Evolutionary conservation across 164 flowering plant genomes (phyloP), one percentile per base, ranked within the genome.

Genomic region (Chloranthus sessilifolius): DNA sequence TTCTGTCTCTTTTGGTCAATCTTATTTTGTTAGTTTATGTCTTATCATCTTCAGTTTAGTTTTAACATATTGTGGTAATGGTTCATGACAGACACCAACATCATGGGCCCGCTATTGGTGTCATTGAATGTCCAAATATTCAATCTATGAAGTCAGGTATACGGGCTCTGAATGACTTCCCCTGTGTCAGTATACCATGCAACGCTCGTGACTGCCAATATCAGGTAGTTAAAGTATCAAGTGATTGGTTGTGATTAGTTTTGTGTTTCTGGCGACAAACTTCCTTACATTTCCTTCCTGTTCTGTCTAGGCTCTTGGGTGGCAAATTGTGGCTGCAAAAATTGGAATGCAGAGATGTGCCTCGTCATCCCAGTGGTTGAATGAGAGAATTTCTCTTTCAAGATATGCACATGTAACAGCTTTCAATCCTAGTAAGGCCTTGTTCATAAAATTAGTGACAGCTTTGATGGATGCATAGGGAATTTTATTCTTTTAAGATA

Each of bases 371-470:
- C 95, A 78, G 62, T 92, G 99, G 99, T 67, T 92, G 69, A 71
- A 74, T 53, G 95, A 86, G 69, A 78, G 95, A 58, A 79, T 88
- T 38, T 60, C 92, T 62, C 92, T 86, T 51, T 74, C 97, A 38
- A 79, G 85, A 84, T 92, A 92, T 76, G 89, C 99, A 23, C 99
- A 92, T 82, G 97, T 88, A 82, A 65, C 35, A 34, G n/a, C n/a
- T 14, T 14, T 27, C 25, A 24, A 58, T 33, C 44, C 44, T 47
- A 27, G 25, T 22, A 15, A n/a, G 14, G 36, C 31, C 14, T 60
- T 29, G 8, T 16, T n/a, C 31, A 39, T 48, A 19, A 9, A 42
- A 11, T 26, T 9, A n/a, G n/a, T n/a, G n/a, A n/a, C 24, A 23
- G 29, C 16, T 34, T 21, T 20, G 39, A 25, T 31, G 1, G 25